Evolutionary conservation across 495 filamentous ascomycete species (phyloP).

Genomic region (Tuber microsphaerosporum): DNA sequence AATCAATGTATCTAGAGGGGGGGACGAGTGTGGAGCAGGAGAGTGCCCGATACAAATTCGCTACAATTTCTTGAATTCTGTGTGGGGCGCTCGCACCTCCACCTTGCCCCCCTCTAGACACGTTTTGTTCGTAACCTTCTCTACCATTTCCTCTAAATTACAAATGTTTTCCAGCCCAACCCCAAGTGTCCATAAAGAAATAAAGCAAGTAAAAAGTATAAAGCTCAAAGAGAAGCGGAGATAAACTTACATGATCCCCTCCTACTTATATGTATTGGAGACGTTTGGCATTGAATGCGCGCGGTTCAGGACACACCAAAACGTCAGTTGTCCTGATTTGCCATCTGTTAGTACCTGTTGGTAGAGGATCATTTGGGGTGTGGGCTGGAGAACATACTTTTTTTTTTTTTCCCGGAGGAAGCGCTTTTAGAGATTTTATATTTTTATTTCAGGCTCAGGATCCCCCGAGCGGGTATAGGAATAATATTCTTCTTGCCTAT

Average conservation of each 20-base stretch:
- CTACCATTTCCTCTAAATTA: not conserved
- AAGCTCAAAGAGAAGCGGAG: not conserved
- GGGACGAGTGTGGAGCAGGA: not conserved
- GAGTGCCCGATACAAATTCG: not conserved
- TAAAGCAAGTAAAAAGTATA: not conserved
- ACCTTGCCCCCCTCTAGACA: not conserved
- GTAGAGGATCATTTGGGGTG: not conserved
- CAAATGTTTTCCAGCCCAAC: not conserved
- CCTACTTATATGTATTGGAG: not conserved
- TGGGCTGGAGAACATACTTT: not conserved
- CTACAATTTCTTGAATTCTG: not conserved
- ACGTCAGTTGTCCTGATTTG: not conserved
- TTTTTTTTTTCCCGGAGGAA: not conserved
- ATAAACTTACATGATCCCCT: not conserved
- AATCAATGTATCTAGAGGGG: not conserved
- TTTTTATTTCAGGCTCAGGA: constrained; percentile 3
- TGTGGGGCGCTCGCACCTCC: not conserved
- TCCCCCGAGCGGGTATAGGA: constrained; percentile 1
- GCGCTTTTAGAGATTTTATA: not conserved
- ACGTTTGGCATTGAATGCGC: constrained; percentile 1
- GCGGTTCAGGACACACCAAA: not conserved
- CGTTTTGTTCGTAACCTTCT: not conserved
- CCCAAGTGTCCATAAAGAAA: not conserved
- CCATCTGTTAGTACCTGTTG: not conserved
- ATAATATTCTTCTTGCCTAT: not conserved